phyloP scores from a whole-genome alignment of 768 basidiomycete species.

The Tulasnella sp. region DNA sequence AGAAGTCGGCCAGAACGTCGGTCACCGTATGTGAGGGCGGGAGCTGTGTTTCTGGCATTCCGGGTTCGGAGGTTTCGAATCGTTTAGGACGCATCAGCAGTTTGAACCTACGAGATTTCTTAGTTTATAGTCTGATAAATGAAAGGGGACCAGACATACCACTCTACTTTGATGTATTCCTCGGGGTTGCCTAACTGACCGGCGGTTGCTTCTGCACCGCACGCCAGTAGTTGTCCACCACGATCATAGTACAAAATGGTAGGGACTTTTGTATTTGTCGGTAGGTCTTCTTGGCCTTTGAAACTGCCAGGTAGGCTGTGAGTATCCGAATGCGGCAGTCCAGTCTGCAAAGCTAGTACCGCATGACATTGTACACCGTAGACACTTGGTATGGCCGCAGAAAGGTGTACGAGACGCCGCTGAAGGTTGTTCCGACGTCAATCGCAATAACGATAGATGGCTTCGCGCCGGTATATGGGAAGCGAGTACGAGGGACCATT shows the following conservation, averaged over 20 bases:
- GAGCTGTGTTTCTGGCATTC: neutral
- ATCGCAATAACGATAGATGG: constrained; percentile 10
- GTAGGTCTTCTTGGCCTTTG: neutral
- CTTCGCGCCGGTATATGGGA: neutral
- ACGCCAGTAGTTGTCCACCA: neutral
- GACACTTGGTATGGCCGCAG: constrained; percentile 5
- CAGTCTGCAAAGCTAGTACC: neutral
- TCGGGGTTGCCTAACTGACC: too few species aligned
- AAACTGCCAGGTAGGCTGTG: neutral
- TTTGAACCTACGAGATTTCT: neutral
- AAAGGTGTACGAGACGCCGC: constrained; percentile 11
- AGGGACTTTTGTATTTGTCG: neutral
- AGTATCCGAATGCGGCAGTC: too few species aligned
- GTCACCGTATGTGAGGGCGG: neutral
- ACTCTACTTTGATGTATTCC: too few species aligned
- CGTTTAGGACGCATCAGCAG: neutral
- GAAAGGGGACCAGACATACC: too few species aligned
- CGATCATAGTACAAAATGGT: neutral
- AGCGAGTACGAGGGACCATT: too few species aligned
- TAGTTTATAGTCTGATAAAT: too few species aligned
- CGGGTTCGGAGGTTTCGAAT: neutral
- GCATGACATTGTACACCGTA: neutral
- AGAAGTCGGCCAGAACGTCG: constrained; percentile 4
- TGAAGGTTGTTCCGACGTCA: constrained; percentile 13
- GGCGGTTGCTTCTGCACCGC: neutral